Conservation (phyloP, 2,329 filamentous ascomycete genomes). For the Curvularia eragrostidis region DNA sequence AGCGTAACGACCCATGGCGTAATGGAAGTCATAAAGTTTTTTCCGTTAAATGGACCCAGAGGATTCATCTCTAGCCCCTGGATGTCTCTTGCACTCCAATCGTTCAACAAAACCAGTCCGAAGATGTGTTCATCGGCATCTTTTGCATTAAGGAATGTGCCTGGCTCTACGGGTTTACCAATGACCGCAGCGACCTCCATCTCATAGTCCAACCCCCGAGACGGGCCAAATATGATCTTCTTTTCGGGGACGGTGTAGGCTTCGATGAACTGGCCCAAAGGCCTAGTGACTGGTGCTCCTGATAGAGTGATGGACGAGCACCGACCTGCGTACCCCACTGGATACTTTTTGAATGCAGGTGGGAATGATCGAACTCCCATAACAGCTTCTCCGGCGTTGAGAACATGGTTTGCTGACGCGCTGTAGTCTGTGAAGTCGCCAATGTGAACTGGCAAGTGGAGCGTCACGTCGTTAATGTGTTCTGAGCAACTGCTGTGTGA, state of each 20-base stretch:
- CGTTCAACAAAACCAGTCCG: conserved; percentile 67
- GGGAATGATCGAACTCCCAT: conserved; percentile 31
- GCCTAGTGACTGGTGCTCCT: conserved; percentile 50
- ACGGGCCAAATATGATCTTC: conserved; percentile 58
- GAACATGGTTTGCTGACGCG: conserved; percentile 60
- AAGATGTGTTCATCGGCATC: conserved; percentile 64
- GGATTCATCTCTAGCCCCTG: conserved; percentile 67
- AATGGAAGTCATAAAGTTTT: conserved; percentile 66
- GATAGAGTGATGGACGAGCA: conserved; percentile 60
- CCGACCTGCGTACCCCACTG: conserved; percentile 63
- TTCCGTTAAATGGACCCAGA: conserved; percentile 66
- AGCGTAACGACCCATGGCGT: conserved; percentile 68
- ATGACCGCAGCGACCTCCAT: conserved; percentile 58
- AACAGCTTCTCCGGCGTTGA: conserved; percentile 56
- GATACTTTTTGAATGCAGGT: conserved; percentile 38
- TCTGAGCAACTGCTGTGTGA: conserved; percentile 24
- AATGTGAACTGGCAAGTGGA: conserved; percentile 64
- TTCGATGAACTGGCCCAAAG: conserved; percentile 38
- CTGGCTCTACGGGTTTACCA: conserved; percentile 50
- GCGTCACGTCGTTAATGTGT: conserved; percentile 50
- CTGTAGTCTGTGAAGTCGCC: conserved; percentile 67
- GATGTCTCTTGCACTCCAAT: conserved; percentile 69
- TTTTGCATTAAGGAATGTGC: conserved; percentile 49
- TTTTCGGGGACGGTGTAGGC: conserved; percentile 49
- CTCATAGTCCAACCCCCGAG: conserved; percentile 56